A percentile compares a stretch with the other conserved stretches of the same genome.
These are phyloP conservation scores for Aspergillus bertholletiae DNA, from an alignment of 495 filamentous ascomycete species.

Conservation along the genomic window DNA sequence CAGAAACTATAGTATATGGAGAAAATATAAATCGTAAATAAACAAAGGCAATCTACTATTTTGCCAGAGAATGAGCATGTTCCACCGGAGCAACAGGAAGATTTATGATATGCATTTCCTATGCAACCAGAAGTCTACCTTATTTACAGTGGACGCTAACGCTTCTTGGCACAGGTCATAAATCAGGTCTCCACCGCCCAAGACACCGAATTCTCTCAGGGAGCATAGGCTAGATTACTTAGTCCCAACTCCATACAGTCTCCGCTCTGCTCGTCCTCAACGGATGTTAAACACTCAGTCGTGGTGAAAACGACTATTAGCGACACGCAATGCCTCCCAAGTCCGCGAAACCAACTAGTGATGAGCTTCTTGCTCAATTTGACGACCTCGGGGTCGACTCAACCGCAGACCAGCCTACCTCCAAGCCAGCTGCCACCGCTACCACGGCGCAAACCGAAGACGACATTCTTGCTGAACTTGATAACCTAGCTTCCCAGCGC, in stretches of 20 bases:
- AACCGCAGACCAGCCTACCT: slow-evolving; percentile 24
- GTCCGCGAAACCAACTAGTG: slow-evolving; percentile 60
- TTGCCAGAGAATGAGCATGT: too few relatives aligned
- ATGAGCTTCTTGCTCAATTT: slow-evolving; percentile 81
- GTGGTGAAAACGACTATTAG: slow-evolving; percentile 3
- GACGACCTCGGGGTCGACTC: slow-evolving; percentile 62
- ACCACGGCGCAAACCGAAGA: slow-evolving; percentile 48
- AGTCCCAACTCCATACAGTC: background rate
- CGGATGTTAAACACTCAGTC: background rate
- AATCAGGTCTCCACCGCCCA: slow-evolving; percentile 19
- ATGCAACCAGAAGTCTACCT: background rate
- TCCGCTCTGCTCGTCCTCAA: background rate
- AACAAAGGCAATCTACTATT: too few relatives aligned
- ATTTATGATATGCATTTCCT: background rate
- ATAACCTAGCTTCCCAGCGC: slow-evolving; percentile 67
- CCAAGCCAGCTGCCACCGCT: slow-evolving; percentile 39
- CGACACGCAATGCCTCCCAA: slow-evolving; percentile 38
- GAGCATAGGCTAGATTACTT: background rate
- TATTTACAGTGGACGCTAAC: slow-evolving; percentile 9
- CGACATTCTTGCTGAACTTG: slow-evolving; percentile 83
- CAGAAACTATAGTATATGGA: too few relatives aligned
- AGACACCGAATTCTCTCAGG: slow-evolving; percentile 6
- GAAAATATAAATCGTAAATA: too few relatives aligned
- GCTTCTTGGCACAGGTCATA: slow-evolving; percentile 23
- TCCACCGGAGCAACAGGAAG: too few relatives aligned